phyloP scores from a whole-genome alignment of 1,139 yeast species.

The Lizanozyma gosingica region DNA sequence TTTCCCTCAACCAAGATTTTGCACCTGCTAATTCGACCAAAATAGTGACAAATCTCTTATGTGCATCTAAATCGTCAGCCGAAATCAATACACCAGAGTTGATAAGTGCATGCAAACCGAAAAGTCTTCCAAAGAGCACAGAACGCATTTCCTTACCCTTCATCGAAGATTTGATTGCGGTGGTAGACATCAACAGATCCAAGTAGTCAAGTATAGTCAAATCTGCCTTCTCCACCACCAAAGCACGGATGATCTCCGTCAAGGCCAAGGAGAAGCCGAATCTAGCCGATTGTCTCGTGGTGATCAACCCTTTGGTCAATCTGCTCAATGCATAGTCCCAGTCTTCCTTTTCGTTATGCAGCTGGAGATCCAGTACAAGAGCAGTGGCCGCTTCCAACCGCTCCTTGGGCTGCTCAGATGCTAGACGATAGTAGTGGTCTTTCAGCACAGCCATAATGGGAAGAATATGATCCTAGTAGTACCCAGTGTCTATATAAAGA shows the following conservation, averaged over 20 bases:
- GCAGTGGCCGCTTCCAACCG: conserved; percentile 65
- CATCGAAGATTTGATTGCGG: conserved; percentile 41
- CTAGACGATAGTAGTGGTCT: conserved; percentile 72
- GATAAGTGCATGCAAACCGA: conserved; percentile 72
- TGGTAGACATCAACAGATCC: conserved; percentile 31
- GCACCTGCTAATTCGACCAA: conserved; percentile 50
- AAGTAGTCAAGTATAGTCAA: conserved; percentile 30
- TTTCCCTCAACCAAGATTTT: conserved; percentile 85
- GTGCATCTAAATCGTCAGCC: conserved; percentile 13
- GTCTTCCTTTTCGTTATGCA: conserved; percentile 41
- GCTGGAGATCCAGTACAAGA: conserved; percentile 51
- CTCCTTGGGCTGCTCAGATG: conserved; percentile 68
- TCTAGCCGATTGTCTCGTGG: conserved; percentile 77
- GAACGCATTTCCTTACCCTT: conserved; percentile 81
- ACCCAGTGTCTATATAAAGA: too few species aligned
- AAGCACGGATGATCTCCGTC: conserved; percentile 58
- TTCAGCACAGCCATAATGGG: conserved; percentile 44
- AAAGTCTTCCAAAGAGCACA: conserved; percentile 70
- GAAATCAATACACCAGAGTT: conserved; percentile 43
- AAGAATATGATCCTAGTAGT: too few species aligned
- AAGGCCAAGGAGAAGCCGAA: conserved; percentile 86
- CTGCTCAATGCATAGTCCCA: conserved; percentile 80
- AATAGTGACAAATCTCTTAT: conserved; percentile 28
- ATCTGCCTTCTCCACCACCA: conserved; percentile 21
- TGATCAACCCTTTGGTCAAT: conserved; percentile 70